Conservation (phyloP, 495 filamentous ascomycete species). For the Neurospora sp. region DNA sequence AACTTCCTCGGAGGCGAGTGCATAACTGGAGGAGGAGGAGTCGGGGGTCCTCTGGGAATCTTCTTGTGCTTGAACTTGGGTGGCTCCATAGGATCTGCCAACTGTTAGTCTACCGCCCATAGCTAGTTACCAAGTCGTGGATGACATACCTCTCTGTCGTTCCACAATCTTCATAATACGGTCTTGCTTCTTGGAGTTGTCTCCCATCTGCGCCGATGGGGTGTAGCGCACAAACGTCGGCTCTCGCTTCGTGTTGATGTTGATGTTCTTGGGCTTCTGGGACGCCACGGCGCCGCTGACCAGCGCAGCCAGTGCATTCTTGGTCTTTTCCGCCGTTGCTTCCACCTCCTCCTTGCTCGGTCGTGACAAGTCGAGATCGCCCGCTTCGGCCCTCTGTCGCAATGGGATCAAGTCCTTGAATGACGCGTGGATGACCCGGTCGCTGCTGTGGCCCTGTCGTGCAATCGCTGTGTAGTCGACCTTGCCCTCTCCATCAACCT, state of each 20-base stretch:
- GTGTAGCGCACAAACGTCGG: slow-evolving; percentile 95
- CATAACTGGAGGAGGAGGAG: slow-evolving; percentile 87
- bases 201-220: slow-evolving; percentile 94
- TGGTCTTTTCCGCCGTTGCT: slow-evolving; percentile 77
- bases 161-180: slow-evolving; percentile 98
- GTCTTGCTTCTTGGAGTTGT: slow-evolving; percentile 77
- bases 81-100: slow-evolving; percentile 84
- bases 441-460: slow-evolving; percentile 72
- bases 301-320: slow-evolving; percentile 67
- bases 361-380: slow-evolving; percentile 81
- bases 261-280: slow-evolving; percentile 93
- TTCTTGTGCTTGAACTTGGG: slow-evolving; percentile 99
- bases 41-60: slow-evolving; percentile 89
- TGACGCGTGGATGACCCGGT: slow-evolving; percentile 79
- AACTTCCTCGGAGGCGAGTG: slow-evolving; percentile 92
- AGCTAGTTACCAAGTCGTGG: not conserved
- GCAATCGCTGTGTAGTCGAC: slow-evolving; percentile 97
- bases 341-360: slow-evolving; percentile 77
- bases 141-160: slow-evolving; percentile 49
- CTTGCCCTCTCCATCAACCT: slow-evolving; percentile 84
- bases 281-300: slow-evolving; percentile 79
- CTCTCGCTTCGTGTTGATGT: slow-evolving; percentile 62
- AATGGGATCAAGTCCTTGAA: slow-evolving; percentile 97
- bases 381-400: slow-evolving; percentile 85
- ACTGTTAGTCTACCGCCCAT: not conserved